Conservation (phyloP, 139 green algal genomes). For the Eudorina sp. region DNA sequence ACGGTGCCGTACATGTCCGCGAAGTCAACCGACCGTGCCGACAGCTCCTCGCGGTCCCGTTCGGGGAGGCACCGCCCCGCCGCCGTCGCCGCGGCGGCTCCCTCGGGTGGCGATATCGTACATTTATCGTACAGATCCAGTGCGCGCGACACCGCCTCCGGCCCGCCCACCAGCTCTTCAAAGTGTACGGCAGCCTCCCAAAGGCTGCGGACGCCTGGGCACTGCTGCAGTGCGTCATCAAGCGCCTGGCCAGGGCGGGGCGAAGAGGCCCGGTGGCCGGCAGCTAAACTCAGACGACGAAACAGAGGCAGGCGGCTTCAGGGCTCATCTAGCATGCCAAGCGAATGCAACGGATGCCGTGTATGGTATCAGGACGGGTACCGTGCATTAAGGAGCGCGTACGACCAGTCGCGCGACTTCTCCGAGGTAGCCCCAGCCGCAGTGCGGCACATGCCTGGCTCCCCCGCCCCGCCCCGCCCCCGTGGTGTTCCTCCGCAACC, state of each 20-base stretch:
- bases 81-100: background rate
- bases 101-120: constrained; percentile 10
- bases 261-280: too few species aligned
- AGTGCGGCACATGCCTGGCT: too few species aligned
- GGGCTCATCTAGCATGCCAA: too few species aligned
- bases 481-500: too few species aligned
- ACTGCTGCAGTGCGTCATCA: constrained; percentile 58
- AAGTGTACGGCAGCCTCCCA: constrained; percentile 81
- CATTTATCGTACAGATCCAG: constrained; percentile 67
- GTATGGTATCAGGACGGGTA: too few species aligned
- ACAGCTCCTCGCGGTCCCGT: constrained; percentile 74
- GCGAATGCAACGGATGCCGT: too few species aligned
- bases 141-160: constrained; percentile 57
- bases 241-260: constrained; percentile 61
- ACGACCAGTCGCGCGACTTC: too few species aligned
- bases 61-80: constrained; percentile 39
- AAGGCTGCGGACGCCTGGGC: constrained; percentile 56
- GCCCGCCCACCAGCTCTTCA: constrained; percentile 66
- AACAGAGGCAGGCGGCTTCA: too few species aligned
- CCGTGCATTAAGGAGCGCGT: too few species aligned
- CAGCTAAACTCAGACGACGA: too few species aligned
- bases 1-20: constrained; percentile 68
- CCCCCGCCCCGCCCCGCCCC: too few species aligned
- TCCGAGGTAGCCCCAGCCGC: too few species aligned
- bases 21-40: constrained; percentile 67